A percentile compares a stretch with the other conserved stretches of the same genome.
Evolutionary conservation across 2,329 filamentous ascomycete genomes (phyloP).

Genomic region (Xylariaceae sp.): DNA sequence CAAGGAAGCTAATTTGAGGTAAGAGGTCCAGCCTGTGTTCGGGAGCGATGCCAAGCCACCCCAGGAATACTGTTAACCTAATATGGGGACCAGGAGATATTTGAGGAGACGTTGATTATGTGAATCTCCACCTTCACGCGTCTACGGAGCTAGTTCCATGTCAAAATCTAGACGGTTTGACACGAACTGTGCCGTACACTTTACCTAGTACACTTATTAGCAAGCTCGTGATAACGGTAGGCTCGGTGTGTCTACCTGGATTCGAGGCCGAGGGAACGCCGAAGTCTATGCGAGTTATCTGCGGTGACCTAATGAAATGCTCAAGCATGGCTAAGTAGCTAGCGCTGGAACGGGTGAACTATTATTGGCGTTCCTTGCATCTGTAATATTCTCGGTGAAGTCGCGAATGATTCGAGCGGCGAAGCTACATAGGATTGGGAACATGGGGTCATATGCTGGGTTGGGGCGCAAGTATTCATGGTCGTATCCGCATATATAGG

Average conservation of each 20-base stretch:
- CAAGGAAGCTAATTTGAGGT: too few species aligned
- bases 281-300: background rate
- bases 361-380: background rate
- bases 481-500: background rate
- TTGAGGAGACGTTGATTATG: too few species aligned
- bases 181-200: too few species aligned
- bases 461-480: background rate
- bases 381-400: background rate
- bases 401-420: conserved; percentile 7
- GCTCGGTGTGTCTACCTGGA: background rate
- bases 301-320: background rate
- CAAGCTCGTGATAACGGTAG: background rate
- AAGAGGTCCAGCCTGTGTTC: too few species aligned
- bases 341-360: background rate
- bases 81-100: background rate
- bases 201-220: too few species aligned
- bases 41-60: too few species aligned
- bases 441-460: conserved; percentile 21
- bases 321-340: background rate
- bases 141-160: too few species aligned
- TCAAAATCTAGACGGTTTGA: too few species aligned
- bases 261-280: conserved; percentile 15
- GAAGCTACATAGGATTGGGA: conserved; percentile 1
- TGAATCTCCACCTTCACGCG: too few species aligned
- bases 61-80: background rate